Percentiles rank a stretch among this genome's conserved stretches.
phyloP scores from a whole-genome alignment of 2,329 filamentous ascomycete genomes.

The Microascus cirrosus region DNA sequence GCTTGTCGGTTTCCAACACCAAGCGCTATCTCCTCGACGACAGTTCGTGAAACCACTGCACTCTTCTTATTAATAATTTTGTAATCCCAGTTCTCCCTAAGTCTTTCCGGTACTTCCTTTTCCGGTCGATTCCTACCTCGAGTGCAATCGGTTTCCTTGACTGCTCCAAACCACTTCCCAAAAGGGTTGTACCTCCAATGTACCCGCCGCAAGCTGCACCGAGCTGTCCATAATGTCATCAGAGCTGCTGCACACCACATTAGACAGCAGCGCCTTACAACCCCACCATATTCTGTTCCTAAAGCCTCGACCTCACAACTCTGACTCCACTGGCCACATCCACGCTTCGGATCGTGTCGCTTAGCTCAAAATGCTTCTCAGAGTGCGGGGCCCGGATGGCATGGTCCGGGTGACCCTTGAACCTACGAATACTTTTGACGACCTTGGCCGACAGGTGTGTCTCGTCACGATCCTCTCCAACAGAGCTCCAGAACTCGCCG shows the following conservation, averaged over 20 bases:
- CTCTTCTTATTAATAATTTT: not conserved
- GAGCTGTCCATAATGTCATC: not conserved
- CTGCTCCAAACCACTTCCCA: not conserved
- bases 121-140: not conserved
- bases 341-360: not conserved
- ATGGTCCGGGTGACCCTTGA: conserved; percentile 79
- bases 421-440: conserved; percentile 58
- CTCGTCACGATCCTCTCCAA: not conserved
- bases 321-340: not conserved
- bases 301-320: not conserved
- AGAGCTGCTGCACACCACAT: not conserved
- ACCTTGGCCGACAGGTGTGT: conserved; percentile 42
- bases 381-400: conserved; percentile 85
- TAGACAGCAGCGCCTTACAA: not conserved
- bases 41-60: not conserved
- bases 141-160: not conserved
- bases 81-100: too few relatives aligned
- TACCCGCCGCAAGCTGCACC: not conserved
- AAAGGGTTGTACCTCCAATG: not conserved
- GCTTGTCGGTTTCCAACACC: not conserved
- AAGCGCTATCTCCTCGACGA: not conserved
- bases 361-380: conserved; percentile 57
- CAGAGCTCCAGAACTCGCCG: not conserved
- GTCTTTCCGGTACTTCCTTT: not conserved
- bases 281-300: conserved; percentile 1